A percentile compares a stretch with the other conserved stretches of the same genome.
Evolutionary conservation across 2,329 filamentous ascomycete genomes (phyloP).

Genomic region (Fusarium sp.): DNA sequence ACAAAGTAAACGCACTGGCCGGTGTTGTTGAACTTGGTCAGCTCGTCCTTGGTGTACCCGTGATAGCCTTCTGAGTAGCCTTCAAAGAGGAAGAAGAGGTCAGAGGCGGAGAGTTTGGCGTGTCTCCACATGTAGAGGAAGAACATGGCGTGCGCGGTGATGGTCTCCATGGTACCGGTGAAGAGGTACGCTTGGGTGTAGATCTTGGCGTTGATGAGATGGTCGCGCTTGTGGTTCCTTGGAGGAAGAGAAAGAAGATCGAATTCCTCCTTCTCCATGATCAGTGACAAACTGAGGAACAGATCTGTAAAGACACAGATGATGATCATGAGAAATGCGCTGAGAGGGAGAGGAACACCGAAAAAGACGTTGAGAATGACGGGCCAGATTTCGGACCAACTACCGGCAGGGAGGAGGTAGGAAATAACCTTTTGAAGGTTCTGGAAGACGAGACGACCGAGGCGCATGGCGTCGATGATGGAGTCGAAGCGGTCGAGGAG

Average conservation of each 20-base stretch:
- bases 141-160: constrained; percentile 63
- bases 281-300: constrained; percentile 62
- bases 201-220: constrained; percentile 63
- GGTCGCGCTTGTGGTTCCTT: constrained; percentile 61
- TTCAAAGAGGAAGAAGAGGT: constrained; percentile 63
- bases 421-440: constrained; percentile 57
- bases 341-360: constrained; percentile 62
- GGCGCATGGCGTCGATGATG: constrained; percentile 72
- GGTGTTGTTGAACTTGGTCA: constrained; percentile 60
- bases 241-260: constrained; percentile 63
- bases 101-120: constrained; percentile 59
- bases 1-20: constrained; percentile 67
- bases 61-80: constrained; percentile 60
- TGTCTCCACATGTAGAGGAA: constrained; percentile 63
- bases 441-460: constrained; percentile 55
- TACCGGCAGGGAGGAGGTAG: constrained; percentile 62
- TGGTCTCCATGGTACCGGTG: constrained; percentile 62
- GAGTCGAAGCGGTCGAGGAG: constrained; percentile 77
- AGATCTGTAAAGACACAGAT: constrained; percentile 67
- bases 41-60: constrained; percentile 58
- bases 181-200: constrained; percentile 65
- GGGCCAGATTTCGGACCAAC: constrained; percentile 68
- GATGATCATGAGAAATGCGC: constrained; percentile 67
- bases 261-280: constrained; percentile 67
- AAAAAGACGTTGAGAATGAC: constrained; percentile 67